These are phyloP conservation scores for Pseudogymnoascus sp. DNA, from an alignment of 2,329 filamentous ascomycete species.

Conservation along the genomic window DNA sequence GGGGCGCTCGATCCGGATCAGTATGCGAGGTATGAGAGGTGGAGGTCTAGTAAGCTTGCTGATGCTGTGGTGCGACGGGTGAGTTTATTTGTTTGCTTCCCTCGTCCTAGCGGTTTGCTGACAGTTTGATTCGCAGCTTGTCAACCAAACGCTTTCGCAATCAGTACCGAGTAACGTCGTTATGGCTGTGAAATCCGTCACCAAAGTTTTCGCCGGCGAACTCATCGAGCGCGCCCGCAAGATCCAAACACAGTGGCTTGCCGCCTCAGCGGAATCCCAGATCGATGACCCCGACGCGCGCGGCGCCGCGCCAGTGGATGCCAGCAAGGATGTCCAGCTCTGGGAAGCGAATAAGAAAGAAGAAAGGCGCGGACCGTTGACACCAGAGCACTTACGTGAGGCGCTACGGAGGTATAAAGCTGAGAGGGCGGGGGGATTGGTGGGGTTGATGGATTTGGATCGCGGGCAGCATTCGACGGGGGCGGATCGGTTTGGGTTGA, in stretches of 20 bases:
- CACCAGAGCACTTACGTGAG: slow-evolving; percentile 67
- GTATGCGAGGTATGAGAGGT: slow-evolving; percentile 61
- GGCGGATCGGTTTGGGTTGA: slow-evolving; percentile 44
- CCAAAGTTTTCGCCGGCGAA: slow-evolving; percentile 69
- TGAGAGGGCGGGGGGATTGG: slow-evolving; percentile 49
- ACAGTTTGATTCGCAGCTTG: slow-evolving; percentile 32
- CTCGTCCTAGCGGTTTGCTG: not conserved
- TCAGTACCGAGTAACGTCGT: slow-evolving; percentile 66
- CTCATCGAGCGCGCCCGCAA: slow-evolving; percentile 63
- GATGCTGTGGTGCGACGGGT: slow-evolving; percentile 61
- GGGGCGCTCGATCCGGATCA: slow-evolving; percentile 58
- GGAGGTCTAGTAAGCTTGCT: slow-evolving; percentile 59
- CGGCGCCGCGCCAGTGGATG: slow-evolving; percentile 22
- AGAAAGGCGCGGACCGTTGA: slow-evolving; percentile 47
- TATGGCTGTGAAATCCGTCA: slow-evolving; percentile 65
- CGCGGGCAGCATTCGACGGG: slow-evolving; percentile 52
- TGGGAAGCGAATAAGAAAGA: slow-evolving; percentile 28
- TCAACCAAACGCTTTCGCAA: slow-evolving; percentile 73
- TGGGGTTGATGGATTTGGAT: slow-evolving; percentile 52
- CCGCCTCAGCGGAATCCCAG: slow-evolving; percentile 47
- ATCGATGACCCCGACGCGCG: slow-evolving; percentile 41
- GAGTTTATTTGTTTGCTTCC: slow-evolving; percentile 23
- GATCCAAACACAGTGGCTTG: slow-evolving; percentile 64
- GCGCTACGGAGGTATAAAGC: slow-evolving; percentile 60
- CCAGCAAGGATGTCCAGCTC: slow-evolving; percentile 20